These are phyloP conservation scores for Croton setiger DNA, from an alignment of 441 rosid species.

Conservation along the genomic window DNA sequence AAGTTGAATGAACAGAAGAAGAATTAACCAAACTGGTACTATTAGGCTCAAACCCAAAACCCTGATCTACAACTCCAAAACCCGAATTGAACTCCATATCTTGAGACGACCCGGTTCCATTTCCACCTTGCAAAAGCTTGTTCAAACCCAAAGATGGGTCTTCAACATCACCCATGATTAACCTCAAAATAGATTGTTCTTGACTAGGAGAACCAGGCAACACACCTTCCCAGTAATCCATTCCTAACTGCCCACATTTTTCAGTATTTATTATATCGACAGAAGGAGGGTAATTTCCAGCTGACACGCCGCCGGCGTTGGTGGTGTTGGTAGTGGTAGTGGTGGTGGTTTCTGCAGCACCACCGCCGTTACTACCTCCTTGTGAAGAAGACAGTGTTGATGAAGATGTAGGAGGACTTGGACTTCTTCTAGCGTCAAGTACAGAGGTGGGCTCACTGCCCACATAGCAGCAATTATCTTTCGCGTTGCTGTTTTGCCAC, in stretches of 20 bases:
- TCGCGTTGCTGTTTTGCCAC: constrained; percentile 31
- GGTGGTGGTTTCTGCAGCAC: constrained; percentile 45
- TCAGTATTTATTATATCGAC: constrained; percentile 24
- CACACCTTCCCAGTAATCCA: constrained; percentile 64
- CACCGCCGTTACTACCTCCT: constrained; percentile 23
- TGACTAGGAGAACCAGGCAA: constrained; percentile 53
- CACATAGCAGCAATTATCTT: constrained; percentile 45
- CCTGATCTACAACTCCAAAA: constrained; percentile 40
- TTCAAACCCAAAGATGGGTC: constrained; percentile 48
- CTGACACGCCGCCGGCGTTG: constrained; percentile 13
- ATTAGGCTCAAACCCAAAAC: constrained; percentile 29
- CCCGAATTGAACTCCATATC: constrained; percentile 42
- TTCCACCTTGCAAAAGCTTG: constrained; percentile 42
- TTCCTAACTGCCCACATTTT: constrained; percentile 48
- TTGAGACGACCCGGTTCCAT: constrained; percentile 22
- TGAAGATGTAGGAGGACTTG: constrained; percentile 52
- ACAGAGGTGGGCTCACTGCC: constrained; percentile 61
- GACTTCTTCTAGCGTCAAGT: constrained; percentile 48
- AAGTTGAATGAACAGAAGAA: constrained; percentile 23
- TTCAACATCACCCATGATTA: constrained; percentile 48
- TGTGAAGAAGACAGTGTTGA: constrained; percentile 60
- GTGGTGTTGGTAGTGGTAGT: no score
- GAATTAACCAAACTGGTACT: constrained; percentile 23
- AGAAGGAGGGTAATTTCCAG: constrained; percentile 20
- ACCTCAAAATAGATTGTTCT: constrained; percentile 47